Conservation (phyloP, 305 asterid species). For the Solanum hybrid region DNA sequence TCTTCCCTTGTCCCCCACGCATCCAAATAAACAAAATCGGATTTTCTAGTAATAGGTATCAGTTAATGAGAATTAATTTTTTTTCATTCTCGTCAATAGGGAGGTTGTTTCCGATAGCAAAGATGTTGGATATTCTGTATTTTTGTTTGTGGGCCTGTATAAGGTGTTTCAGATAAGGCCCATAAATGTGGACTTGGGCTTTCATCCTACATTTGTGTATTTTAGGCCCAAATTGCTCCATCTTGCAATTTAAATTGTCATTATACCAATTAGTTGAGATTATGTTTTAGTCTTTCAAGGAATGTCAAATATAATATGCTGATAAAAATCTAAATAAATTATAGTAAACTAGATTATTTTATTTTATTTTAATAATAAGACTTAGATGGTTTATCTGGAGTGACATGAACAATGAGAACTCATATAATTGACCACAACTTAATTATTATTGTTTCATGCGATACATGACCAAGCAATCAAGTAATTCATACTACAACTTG, state of each 20-base stretch:
- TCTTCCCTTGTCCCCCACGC: background rate
- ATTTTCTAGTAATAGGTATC: background rate
- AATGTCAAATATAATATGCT: background rate
- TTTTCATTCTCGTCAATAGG: background rate
- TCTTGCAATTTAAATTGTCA: background rate
- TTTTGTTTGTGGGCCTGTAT: background rate
- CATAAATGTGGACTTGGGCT: background rate
- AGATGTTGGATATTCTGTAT: background rate
- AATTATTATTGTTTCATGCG: background rate
- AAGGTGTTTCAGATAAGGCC: background rate
- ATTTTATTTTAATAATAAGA: no score
- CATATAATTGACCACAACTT: background rate
- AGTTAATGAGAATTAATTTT: background rate
- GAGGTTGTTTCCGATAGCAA: background rate
- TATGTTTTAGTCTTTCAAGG: background rate
- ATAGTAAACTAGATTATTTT: accelerated
- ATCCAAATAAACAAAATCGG: background rate
- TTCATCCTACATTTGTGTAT: background rate
- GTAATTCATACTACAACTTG: background rate
- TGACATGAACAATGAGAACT: background rate
- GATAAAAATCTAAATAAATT: background rate
- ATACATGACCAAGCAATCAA: background rate
- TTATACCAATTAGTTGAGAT: background rate
- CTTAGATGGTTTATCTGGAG: background rate
- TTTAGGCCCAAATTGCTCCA: background rate